Percentiles rank a stretch among this genome's conserved stretches.
Evolutionary conservation across 371 early-diverging fungal species (phyloP).

Genomic region (Mucor ambiguus): DNA sequence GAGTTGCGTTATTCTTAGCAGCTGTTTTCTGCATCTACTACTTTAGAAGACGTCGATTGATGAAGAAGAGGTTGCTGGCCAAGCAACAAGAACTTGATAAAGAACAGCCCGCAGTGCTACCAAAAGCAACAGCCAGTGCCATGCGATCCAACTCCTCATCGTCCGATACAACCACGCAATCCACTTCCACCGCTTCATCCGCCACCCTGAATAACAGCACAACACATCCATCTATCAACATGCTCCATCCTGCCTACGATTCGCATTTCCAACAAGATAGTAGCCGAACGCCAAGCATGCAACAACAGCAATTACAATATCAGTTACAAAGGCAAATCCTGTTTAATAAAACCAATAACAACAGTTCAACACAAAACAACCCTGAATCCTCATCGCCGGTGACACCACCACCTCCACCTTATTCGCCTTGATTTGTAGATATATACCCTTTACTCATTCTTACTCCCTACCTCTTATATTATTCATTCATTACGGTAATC

Average conservation of each 20-base stretch:
- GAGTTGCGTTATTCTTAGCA: conserved; percentile 9
- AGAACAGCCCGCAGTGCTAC: background rate
- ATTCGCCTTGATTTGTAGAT: conserved; percentile 17
- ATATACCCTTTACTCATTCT: background rate
- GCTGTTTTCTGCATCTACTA: conserved; percentile 4
- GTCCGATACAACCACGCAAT: background rate
- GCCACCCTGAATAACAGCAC: background rate
- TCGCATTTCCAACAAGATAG: background rate
- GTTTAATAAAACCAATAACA: background rate
- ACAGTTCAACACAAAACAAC: background rate
- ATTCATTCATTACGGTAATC: background rate
- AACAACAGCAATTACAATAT: conserved; percentile 22
- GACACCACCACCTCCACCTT: conserved; percentile 21
- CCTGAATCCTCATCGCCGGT: background rate
- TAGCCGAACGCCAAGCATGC: conserved; percentile 18
- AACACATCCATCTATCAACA: background rate
- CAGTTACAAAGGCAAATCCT: conserved; percentile 19
- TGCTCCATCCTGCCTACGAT: conserved; percentile 15
- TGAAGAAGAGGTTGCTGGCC: background rate
- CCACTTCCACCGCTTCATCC: conserved; percentile 9
- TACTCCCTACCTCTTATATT: background rate
- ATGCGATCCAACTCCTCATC: background rate
- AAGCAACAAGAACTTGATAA: background rate
- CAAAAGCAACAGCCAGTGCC: background rate
- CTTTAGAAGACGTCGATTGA: background rate